Percentiles rank a stretch among this genome's conserved stretches.
Evolutionary conservation across 2,329 filamentous ascomycete species (phyloP).

Genomic region (Colletotrichum nymphaeae): DNA sequence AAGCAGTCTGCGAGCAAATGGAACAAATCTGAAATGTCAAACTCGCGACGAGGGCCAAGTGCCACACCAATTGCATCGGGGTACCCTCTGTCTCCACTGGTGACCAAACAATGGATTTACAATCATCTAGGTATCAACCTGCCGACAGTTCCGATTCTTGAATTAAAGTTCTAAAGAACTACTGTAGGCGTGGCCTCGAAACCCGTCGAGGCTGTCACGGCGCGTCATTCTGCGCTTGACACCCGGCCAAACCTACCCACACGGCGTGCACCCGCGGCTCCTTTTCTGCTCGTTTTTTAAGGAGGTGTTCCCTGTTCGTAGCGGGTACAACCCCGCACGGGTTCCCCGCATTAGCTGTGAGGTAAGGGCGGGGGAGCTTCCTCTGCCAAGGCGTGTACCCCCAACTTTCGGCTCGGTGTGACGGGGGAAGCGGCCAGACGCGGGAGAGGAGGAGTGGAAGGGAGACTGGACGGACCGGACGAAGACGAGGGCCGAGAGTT

Average conservation of each 20-base stretch:
- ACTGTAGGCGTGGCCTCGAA: background rate
- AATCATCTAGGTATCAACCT: background rate
- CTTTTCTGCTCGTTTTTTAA: background rate
- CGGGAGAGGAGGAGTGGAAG: background rate
- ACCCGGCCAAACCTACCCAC: background rate
- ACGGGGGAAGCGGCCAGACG: slow-evolving; percentile 8
- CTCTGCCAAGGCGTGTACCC: slow-evolving; percentile 27
- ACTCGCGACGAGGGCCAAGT: background rate
- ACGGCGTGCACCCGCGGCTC: background rate
- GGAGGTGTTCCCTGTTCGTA: slow-evolving; percentile 22
- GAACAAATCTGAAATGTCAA: background rate
- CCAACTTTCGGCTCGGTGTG: background rate
- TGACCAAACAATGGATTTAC: background rate
- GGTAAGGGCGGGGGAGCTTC: background rate
- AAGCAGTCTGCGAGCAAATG: slow-evolving; percentile 12
- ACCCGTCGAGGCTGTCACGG: background rate
- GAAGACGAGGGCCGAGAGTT: background rate
- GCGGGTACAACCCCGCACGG: slow-evolving; percentile 23
- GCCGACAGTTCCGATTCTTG: background rate
- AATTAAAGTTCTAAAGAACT: background rate
- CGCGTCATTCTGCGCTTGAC: background rate
- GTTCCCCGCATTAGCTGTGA: slow-evolving; percentile 33
- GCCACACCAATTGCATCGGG: background rate
- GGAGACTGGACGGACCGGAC: background rate
- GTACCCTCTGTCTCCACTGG: background rate